phyloP scores from a whole-genome alignment of 129 eudicot genomes.

The Scalesia atractyloides region DNA sequence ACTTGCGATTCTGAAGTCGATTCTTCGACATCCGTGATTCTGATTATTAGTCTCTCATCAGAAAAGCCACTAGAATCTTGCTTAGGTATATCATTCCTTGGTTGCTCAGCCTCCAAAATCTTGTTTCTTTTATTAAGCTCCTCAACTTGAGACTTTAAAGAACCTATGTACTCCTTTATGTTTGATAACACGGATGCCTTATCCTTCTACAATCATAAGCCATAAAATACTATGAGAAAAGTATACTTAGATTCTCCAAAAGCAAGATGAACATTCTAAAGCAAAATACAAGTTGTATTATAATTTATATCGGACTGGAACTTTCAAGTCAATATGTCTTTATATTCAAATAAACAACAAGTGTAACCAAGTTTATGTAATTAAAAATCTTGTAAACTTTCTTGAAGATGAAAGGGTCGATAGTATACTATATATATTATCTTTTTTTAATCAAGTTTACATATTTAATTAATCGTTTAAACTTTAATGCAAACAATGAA shows the following conservation, averaged over 20 bases:
- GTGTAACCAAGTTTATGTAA: background rate
- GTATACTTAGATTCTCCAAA: background rate
- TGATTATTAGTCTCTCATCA: conserved; percentile 38
- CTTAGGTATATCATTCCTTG: background rate
- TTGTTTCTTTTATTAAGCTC: conserved; percentile 61
- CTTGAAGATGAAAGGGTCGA: background rate
- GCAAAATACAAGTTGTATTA: background rate
- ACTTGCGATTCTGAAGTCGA: conserved; percentile 51
- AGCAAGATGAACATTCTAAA: background rate
- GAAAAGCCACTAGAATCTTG: background rate
- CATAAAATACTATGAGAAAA: background rate
- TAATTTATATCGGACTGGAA: no score
- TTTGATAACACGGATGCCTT: conserved; percentile 70
- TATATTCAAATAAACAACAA: background rate
- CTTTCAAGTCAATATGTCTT: background rate
- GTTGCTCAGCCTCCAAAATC: conserved; percentile 45
- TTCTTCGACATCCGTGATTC: conserved; percentile 32
- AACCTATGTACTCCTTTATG: conserved; percentile 63
- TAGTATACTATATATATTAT: background rate
- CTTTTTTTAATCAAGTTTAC: background rate
- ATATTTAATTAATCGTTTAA: no score
- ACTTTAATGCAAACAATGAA: no score
- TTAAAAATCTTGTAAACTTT: background rate
- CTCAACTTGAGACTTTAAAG: conserved; percentile 52
- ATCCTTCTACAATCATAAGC: conserved; percentile 52